phyloP scores from a whole-genome alignment of 331 rosid species.

The Arachis monticola region DNA sequence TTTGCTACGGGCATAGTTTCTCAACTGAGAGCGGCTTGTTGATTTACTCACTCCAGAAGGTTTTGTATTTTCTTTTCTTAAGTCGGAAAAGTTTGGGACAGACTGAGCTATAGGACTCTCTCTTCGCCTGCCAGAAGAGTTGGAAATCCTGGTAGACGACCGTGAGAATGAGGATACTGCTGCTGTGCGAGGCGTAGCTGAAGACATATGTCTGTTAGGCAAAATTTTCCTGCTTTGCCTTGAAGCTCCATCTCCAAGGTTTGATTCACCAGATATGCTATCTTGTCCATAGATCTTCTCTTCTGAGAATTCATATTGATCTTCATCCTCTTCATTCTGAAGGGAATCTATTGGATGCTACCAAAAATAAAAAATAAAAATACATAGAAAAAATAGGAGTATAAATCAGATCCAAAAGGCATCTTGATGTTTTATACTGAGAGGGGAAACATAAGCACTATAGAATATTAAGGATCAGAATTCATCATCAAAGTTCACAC shows the following conservation, averaged over 20 bases:
- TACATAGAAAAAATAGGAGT: slow-evolving; percentile 12
- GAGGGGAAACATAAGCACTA: slow-evolving; percentile 31
- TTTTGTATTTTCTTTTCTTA: slow-evolving; percentile 94
- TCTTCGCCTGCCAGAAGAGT: slow-evolving; percentile 73
- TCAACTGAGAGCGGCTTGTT: slow-evolving; percentile 66
- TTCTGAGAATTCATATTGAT: slow-evolving; percentile 65
- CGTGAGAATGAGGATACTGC: slow-evolving; percentile 55
- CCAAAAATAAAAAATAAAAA: slow-evolving; percentile 1
- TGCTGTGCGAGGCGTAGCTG: slow-evolving; percentile 64
- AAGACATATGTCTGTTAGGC: slow-evolving; percentile 57
- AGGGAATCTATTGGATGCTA: slow-evolving; percentile 76
- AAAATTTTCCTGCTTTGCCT: slow-evolving; percentile 65
- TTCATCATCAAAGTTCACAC: neutral
- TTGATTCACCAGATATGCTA: slow-evolving; percentile 48
- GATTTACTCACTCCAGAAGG: slow-evolving; percentile 81
- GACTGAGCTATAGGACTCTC: slow-evolving; percentile 87
- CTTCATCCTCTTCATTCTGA: slow-evolving; percentile 78
- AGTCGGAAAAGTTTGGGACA: slow-evolving; percentile 93
- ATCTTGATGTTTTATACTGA: slow-evolving; percentile 17
- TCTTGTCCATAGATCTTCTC: slow-evolving; percentile 60
- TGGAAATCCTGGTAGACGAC: slow-evolving; percentile 59
- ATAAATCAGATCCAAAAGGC: slow-evolving; percentile 36
- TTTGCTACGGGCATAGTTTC: slow-evolving; percentile 69
- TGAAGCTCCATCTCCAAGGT: slow-evolving; percentile 59
- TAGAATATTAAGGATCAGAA: slow-evolving; percentile 33